Percentiles rank a stretch among this genome's conserved stretches.
Conservation (phyloP, 176 grass and related monocot species). For the Rhynchospora pubera region DNA sequence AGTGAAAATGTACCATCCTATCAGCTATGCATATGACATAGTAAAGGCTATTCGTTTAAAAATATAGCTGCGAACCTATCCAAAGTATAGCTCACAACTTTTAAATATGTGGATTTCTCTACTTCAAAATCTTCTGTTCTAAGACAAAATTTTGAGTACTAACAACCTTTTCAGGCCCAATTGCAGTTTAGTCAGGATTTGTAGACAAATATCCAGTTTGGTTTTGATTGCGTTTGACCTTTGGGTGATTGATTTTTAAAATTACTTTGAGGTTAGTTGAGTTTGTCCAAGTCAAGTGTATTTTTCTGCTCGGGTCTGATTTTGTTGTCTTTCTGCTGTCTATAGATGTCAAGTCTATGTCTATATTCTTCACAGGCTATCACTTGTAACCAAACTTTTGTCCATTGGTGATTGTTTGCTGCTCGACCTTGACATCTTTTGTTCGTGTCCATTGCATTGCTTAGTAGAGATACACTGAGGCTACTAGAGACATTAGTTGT, state of each 20-base stretch:
- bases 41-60: not conserved
- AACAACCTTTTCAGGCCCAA: no score
- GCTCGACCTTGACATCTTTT: not conserved
- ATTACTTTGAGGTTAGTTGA: no score
- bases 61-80: not conserved
- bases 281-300: no score
- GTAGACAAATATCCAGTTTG: no score
- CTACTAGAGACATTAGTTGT: no score
- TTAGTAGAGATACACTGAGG: not conserved
- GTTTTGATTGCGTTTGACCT: no score
- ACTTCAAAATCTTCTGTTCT: not conserved
- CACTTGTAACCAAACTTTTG: not conserved
- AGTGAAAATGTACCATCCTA: no score
- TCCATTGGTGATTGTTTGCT: not conserved
- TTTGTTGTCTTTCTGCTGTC: no score
- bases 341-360: no score
- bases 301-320: no score
- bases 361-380: not conserved
- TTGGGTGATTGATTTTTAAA: no score
- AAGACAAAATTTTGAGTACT: not conserved
- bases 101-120: not conserved
- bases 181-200: no score
- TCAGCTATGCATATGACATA: not conserved
- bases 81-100: not conserved
- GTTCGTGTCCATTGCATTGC: not conserved